Percentiles rank a stretch among this genome's conserved stretches.
Evolutionary conservation across 768 basidiomycete genomes (phyloP).

Genomic region (Russula earlei): DNA sequence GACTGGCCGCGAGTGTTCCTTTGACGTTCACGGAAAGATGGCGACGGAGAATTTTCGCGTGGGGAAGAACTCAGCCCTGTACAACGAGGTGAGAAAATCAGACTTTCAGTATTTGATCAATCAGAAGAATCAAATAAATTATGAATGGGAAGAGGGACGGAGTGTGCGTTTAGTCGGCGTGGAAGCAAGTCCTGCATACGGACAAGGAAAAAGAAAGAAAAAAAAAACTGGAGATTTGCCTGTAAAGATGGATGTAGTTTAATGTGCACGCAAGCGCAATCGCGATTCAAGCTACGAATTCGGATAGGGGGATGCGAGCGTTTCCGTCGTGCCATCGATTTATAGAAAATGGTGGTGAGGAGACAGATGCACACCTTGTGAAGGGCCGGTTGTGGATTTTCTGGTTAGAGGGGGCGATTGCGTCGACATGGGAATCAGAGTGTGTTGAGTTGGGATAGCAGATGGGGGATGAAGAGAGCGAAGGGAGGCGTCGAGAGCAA

Average conservation of each 20-base stretch:
- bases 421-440: constrained; percentile 15
- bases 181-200: neutral
- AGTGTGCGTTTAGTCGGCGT: neutral
- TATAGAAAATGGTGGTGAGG: neutral
- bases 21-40: constrained; percentile 19
- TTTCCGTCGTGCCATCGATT: constrained; percentile 7
- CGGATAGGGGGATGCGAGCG: neutral
- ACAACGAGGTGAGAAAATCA: neutral
- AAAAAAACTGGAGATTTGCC: neutral
- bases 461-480: neutral
- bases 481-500: constrained; percentile 11
- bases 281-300: neutral
- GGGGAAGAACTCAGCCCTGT: constrained; percentile 17
- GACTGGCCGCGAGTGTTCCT: constrained; percentile 16
- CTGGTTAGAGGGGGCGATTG: constrained; percentile 20
- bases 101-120: neutral
- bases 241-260: too few relatives aligned
- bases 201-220: neutral
- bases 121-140: neutral
- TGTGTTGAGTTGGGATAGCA: neutral
- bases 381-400: constrained; percentile 8
- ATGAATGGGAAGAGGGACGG: neutral
- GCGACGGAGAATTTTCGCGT: constrained; percentile 18
- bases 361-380: constrained; percentile 11
- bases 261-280: neutral